Percentiles rank a stretch among this genome's conserved stretches.
Conservation (phyloP, 495 filamentous ascomycete genomes). For the Penicillium pulvis region DNA sequence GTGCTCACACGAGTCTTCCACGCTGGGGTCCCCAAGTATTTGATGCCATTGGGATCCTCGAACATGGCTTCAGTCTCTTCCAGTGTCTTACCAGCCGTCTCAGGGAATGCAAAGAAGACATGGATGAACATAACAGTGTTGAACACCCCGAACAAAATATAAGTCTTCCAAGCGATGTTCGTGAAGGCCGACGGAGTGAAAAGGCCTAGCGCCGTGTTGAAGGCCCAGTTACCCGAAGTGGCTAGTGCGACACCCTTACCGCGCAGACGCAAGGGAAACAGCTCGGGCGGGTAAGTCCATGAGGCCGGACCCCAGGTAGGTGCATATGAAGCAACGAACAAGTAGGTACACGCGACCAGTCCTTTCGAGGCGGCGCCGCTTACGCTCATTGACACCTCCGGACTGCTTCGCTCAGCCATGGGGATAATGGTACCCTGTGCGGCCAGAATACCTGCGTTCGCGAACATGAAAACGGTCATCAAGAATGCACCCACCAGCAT, state of each 20-base stretch:
- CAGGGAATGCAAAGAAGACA: slow-evolving; percentile 75
- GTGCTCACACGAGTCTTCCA: slow-evolving; percentile 58
- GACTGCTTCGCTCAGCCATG: slow-evolving; percentile 26
- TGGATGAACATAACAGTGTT: slow-evolving; percentile 67
- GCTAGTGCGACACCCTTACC: slow-evolving; percentile 61
- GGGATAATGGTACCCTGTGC: slow-evolving; percentile 45
- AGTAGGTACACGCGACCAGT: slow-evolving; percentile 57
- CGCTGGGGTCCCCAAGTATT: slow-evolving; percentile 66
- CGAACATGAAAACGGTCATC: slow-evolving; percentile 62
- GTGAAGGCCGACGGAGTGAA: slow-evolving; percentile 71
- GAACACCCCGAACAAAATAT: slow-evolving; percentile 76
- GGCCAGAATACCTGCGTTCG: slow-evolving; percentile 63
- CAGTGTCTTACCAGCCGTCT: slow-evolving; percentile 75
- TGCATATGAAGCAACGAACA: slow-evolving; percentile 57
- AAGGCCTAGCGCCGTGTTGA: slow-evolving; percentile 74
- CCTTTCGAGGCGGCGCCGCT: slow-evolving; percentile 32
- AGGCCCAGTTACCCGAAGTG: slow-evolving; percentile 69
- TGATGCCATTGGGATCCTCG: slow-evolving; percentile 58
- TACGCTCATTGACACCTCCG: slow-evolving; percentile 28
- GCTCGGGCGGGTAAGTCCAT: slow-evolving; percentile 61
- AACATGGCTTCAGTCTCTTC: slow-evolving; percentile 75
- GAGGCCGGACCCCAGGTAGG: slow-evolving; percentile 59
- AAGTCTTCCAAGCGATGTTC: slow-evolving; percentile 70
- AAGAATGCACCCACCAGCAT: slow-evolving; percentile 60
- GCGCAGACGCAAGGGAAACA: slow-evolving; percentile 59